Percentiles rank a stretch among this genome's conserved stretches.
These are phyloP conservation scores for Fusarium mexicanum DNA, from an alignment of 2,329 filamentous ascomycete genomes.

Conservation along the genomic window DNA sequence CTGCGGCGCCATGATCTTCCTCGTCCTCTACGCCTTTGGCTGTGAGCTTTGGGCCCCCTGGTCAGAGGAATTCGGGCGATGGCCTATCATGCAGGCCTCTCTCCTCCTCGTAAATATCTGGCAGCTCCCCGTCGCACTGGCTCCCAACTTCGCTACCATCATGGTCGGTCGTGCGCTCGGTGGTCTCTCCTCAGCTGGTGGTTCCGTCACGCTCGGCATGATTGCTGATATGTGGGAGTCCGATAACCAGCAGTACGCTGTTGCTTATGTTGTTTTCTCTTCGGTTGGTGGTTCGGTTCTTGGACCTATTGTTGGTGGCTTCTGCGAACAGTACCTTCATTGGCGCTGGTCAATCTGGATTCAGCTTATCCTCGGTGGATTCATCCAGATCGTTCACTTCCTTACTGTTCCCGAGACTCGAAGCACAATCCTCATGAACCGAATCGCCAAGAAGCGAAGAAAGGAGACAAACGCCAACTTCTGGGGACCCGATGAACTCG, in stretches of 20 bases:
- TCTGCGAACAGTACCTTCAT: conserved; percentile 70
- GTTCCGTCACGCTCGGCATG: conserved; percentile 79
- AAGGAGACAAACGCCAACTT: conserved; percentile 67
- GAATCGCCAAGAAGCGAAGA: conserved; percentile 79
- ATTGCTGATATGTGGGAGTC: conserved; percentile 79
- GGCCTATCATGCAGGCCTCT: conserved; percentile 77
- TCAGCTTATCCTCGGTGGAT: conserved; percentile 79
- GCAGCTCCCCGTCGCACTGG: conserved; percentile 76
- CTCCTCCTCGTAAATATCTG: conserved; percentile 81
- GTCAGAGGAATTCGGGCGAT: conserved; percentile 84
- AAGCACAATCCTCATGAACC: conserved; percentile 79
- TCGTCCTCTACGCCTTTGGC: conserved; percentile 84
- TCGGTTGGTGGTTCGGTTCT: conserved; percentile 81
- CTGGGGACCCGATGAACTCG: conserved; percentile 78
- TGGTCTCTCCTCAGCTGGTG: conserved; percentile 76
- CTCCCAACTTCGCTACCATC: conserved; percentile 76
- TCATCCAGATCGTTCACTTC: conserved; percentile 74
- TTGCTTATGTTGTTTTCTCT: conserved; percentile 80
- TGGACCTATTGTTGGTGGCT: conserved; percentile 82
- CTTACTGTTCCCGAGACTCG: conserved; percentile 81
- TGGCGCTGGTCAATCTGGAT: conserved; percentile 87
- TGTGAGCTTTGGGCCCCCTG: conserved; percentile 91
- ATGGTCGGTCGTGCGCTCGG: conserved; percentile 77
- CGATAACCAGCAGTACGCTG: conserved; percentile 77
- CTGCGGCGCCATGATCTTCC: conserved; percentile 79